Conservation (phyloP, 139 green algal genomes). For the Chlorella sp. region DNA sequence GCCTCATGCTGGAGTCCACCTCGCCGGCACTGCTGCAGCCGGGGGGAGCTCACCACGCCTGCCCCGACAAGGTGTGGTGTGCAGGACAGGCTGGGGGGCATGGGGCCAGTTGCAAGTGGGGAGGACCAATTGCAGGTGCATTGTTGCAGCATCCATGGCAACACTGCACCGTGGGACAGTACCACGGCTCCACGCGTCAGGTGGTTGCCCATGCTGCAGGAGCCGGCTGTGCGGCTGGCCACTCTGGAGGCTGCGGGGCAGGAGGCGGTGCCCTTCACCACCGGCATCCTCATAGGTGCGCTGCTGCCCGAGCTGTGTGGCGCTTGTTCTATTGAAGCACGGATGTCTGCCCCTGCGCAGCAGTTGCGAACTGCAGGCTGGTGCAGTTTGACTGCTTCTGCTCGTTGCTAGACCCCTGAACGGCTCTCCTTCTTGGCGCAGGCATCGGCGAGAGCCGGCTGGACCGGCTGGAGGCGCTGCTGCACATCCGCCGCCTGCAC, state of each 20-base stretch:
- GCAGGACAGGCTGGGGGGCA: too few relatives aligned
- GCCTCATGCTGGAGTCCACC: conserved; percentile 89
- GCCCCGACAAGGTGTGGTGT: conserved; percentile 78
- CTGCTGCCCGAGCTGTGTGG: too few relatives aligned
- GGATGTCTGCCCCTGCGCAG: too few relatives aligned
- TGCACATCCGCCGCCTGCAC: conserved; percentile 65
- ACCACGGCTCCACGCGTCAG: too few relatives aligned
- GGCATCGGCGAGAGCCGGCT: conserved; percentile 84
- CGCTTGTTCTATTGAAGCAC: too few relatives aligned
- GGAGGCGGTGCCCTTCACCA: conserved; percentile 82
- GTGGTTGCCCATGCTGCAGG: conserved; percentile 2
- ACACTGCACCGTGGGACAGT: too few relatives aligned
- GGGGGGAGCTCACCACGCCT: conserved; percentile 77
- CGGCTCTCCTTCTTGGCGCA: neutral
- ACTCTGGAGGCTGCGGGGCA: conserved; percentile 75
- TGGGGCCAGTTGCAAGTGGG: too few relatives aligned
- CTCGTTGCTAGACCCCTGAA: too few relatives aligned
- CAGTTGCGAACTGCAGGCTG: neutral
- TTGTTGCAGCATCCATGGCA: too few relatives aligned
- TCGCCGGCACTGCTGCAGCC: conserved; percentile 54
- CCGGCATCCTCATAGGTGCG: conserved; percentile 76
- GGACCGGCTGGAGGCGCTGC: conserved; percentile 73
- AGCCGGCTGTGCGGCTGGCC: conserved; percentile 62
- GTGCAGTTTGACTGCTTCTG: too few relatives aligned
- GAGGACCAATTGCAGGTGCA: too few relatives aligned